Conservation (phyloP, 2,329 filamentous ascomycete genomes). For the Uncinocarpus reesii region DNA sequence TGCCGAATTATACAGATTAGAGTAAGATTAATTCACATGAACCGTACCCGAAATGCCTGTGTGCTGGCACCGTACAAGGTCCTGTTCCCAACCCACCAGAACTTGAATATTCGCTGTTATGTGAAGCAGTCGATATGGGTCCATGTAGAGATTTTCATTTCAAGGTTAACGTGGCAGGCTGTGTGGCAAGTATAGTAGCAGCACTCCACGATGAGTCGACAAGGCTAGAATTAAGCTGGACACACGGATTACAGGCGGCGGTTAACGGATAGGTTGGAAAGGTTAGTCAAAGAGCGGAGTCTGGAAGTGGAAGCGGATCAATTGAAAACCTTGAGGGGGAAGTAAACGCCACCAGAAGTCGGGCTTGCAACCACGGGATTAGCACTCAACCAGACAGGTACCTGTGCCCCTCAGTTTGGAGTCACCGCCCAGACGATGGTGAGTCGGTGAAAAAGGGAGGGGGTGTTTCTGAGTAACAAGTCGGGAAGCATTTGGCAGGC, state of each 20-base stretch:
- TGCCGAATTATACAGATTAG: neutral
- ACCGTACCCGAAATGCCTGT: too few species aligned
- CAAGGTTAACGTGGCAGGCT: neutral
- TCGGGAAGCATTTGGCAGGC: neutral
- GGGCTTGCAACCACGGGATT: neutral
- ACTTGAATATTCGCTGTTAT: too few species aligned
- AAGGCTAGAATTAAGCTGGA: neutral
- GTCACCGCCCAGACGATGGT: neutral
- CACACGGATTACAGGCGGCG: neutral
- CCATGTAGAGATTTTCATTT: too few species aligned
- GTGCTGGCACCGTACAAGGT: too few species aligned
- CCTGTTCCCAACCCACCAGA: too few species aligned
- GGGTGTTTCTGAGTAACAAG: neutral
- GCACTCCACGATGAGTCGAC: too few species aligned
- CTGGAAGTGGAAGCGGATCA: conserved; percentile 2
- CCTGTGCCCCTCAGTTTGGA: conserved; percentile 3
- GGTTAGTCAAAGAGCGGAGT: neutral
- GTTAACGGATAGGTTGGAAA: neutral
- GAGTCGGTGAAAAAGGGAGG: conserved; percentile 1
- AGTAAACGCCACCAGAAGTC: conserved; percentile 2
- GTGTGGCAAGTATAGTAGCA: neutral
- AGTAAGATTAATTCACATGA: neutral
- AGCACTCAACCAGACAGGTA: neutral
- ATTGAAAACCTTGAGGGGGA: conserved; percentile 6
- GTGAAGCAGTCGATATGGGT: too few species aligned